Percentiles rank a stretch among this genome's conserved stretches.
Evolutionary conservation across 73 alveolate species (phyloP).

Genomic region (Tetrahymena thermophila): DNA sequence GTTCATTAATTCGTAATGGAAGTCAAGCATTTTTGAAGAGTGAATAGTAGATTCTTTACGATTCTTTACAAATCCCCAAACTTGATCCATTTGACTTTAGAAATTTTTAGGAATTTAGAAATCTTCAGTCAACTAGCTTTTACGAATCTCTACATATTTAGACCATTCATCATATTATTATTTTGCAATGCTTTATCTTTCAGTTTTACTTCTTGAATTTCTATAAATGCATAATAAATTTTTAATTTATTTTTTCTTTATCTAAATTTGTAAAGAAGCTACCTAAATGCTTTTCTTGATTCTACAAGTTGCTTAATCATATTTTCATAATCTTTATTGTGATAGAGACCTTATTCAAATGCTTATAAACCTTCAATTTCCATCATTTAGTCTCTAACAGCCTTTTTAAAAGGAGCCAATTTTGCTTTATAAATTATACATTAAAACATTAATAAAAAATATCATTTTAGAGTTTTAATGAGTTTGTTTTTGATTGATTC

Average conservation of each 20-base stretch:
- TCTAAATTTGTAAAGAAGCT: not conserved
- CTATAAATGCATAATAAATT: not conserved
- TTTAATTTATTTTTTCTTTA: not conserved
- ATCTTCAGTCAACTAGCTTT: not conserved
- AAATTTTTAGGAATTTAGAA: not conserved
- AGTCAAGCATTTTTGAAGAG: slow-evolving; percentile 32
- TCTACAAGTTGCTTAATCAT: not conserved
- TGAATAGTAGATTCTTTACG: not conserved
- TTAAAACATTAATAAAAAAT: not conserved
- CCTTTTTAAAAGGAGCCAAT: not conserved
- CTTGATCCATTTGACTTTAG: not conserved
- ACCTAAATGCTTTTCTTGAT: not conserved
- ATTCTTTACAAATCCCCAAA: not conserved
- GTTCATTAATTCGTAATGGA: slow-evolving; percentile 40
- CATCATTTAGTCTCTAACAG: not conserved
- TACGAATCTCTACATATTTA: not conserved
- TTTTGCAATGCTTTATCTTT: not conserved
- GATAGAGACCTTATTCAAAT: not conserved
- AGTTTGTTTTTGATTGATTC: no score
- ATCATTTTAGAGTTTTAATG: no score
- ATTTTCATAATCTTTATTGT: not conserved
- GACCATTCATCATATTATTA: not conserved
- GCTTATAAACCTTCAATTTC: not conserved
- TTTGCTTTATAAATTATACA: not conserved
- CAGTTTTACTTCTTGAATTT: not conserved